Evolutionary conservation across 495 filamentous ascomycete species (phyloP).

Genomic region (Haplographium delicatum): DNA sequence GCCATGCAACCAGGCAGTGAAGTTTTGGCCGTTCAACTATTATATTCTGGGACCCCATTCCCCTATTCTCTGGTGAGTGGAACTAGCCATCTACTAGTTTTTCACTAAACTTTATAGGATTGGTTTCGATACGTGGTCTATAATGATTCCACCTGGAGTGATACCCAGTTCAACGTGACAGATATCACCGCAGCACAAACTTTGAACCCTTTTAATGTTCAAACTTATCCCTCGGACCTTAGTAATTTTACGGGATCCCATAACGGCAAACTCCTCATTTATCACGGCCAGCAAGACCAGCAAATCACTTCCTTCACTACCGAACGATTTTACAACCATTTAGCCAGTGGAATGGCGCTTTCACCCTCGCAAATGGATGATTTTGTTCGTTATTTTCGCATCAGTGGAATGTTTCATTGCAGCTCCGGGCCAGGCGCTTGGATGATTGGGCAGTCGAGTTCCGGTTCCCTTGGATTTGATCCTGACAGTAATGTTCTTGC

Average conservation of each 20-base stretch:
- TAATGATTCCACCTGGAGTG: slow-evolving; percentile 44
- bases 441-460: slow-evolving; percentile 42
- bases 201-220: slow-evolving; percentile 33
- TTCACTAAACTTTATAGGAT: slow-evolving; percentile 14
- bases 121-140: slow-evolving; percentile 53
- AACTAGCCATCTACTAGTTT: background rate
- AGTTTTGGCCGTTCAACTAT: slow-evolving; percentile 19
- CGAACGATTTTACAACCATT: slow-evolving; percentile 35
- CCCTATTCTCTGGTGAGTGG: slow-evolving; percentile 24
- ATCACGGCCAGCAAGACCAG: slow-evolving; percentile 41
- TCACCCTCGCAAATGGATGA: slow-evolving; percentile 40
- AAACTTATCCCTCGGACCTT: slow-evolving; percentile 34
- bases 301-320: slow-evolving; percentile 33
- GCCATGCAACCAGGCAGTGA: slow-evolving; percentile 36
- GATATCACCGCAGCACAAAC: slow-evolving; percentile 27
- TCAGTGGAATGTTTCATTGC: slow-evolving; percentile 47
- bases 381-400: slow-evolving; percentile 57
- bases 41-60: slow-evolving; percentile 27
- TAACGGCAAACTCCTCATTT: slow-evolving; percentile 41
- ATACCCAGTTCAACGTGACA: slow-evolving; percentile 24
- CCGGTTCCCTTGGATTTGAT: slow-evolving; percentile 25
- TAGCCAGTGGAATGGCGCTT: slow-evolving; percentile 38
- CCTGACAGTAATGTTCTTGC: slow-evolving; percentile 40
- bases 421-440: slow-evolving; percentile 46
- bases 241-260: slow-evolving; percentile 25